These are phyloP conservation scores for Parachaetomium inaequale DNA, from an alignment of 495 filamentous ascomycete genomes.

Conservation along the genomic window DNA sequence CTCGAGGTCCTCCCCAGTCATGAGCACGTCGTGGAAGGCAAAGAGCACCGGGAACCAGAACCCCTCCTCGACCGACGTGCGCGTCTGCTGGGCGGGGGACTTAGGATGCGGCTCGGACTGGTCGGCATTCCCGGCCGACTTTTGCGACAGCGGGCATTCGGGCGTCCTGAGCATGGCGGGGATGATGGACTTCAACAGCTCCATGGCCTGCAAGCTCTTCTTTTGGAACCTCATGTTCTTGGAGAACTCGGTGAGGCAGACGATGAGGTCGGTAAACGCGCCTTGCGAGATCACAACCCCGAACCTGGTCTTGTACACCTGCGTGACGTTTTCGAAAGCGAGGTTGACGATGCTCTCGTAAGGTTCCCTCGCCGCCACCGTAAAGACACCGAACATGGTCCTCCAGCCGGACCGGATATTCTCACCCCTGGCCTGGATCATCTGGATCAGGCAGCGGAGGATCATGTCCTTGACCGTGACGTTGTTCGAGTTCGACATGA, in stretches of 20 bases:
- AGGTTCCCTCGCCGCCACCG: constrained; percentile 86
- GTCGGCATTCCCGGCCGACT: constrained; percentile 9
- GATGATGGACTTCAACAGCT: constrained; percentile 85
- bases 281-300: constrained; percentile 94
- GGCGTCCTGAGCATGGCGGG: constrained; percentile 92
- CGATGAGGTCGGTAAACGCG: constrained; percentile 91
- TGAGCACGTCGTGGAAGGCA: constrained; percentile 96
- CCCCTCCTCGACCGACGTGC: constrained; percentile 84
- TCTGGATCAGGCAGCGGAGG: constrained; percentile 93
- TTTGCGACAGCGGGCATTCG: constrained; percentile 82
- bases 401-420: constrained; percentile 98
- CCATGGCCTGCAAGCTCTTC: constrained; percentile 94
- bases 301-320: constrained; percentile 96
- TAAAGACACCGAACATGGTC: constrained; percentile 99
- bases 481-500: constrained; percentile 86
- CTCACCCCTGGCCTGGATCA: constrained; percentile 93
- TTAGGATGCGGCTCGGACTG: constrained; percentile 34
- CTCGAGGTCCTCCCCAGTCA: constrained; percentile 99
- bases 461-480: constrained; percentile 97
- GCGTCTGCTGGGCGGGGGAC: constrained; percentile 42
- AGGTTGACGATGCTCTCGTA: constrained; percentile 95
- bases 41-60: constrained; percentile 99
- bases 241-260: constrained; percentile 95
- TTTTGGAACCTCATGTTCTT: constrained; percentile 98
- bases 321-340: constrained; percentile 93